These are phyloP conservation scores for Hygrocybe punicea DNA, from an alignment of 768 basidiomycete genomes.

Conservation along the genomic window DNA sequence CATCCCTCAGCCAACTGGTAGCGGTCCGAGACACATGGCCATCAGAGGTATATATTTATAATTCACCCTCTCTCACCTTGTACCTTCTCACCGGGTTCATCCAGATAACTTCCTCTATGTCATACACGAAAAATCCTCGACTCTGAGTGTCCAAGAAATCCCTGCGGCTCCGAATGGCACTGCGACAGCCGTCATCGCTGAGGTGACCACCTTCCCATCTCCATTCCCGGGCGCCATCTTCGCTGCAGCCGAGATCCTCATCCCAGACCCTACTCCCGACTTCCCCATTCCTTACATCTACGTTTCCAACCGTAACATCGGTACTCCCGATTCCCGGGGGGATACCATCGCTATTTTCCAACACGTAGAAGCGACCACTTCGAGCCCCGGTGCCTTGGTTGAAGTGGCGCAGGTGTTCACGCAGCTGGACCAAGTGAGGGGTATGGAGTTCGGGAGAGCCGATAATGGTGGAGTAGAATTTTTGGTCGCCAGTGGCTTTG, in stretches of 20 bases:
- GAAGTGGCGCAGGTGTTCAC: constrained; percentile 55
- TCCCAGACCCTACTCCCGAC: constrained; percentile 43
- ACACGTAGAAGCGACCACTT: constrained; percentile 24
- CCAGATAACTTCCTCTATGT: constrained; percentile 44
- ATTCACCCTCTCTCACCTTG: background rate
- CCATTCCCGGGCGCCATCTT: constrained; percentile 39
- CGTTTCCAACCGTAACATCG: constrained; percentile 62
- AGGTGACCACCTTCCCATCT: constrained; percentile 49
- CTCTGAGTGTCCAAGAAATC: constrained; percentile 56
- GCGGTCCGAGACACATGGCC: constrained; percentile 57
- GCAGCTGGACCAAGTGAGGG: constrained; percentile 59
- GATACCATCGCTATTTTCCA: constrained; percentile 66
- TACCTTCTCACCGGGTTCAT: background rate
- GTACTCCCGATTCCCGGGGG: constrained; percentile 45
- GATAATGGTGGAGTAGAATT: constrained; percentile 40
- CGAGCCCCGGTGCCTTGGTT: constrained; percentile 24
- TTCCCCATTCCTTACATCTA: constrained; percentile 60
- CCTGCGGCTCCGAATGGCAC: constrained; percentile 43
- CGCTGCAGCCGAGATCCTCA: constrained; percentile 62
- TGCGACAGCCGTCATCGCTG: constrained; percentile 39
- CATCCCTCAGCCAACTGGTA: constrained; percentile 59
- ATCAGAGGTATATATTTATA: constrained; percentile 29
- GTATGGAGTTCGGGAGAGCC: constrained; percentile 57
- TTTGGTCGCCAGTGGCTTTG: constrained; percentile 50
- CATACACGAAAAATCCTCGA: constrained; percentile 55